Conservation (phyloP, 352 stramenopile genomes). For the Thalassiosira sp. region DNA sequence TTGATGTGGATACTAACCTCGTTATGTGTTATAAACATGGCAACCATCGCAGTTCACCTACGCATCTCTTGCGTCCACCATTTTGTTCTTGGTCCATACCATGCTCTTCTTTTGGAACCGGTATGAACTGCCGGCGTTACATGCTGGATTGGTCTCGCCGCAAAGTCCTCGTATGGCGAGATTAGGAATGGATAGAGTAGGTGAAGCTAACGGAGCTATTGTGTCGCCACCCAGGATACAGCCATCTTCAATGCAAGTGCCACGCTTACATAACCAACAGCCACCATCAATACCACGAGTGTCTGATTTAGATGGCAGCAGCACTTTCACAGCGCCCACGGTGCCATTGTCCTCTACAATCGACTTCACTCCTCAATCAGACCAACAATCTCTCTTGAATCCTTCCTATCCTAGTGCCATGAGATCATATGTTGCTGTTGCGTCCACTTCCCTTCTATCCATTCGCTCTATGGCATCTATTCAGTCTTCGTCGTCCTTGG, state of each 20-base stretch:
- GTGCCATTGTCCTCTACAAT: conserved; percentile 9
- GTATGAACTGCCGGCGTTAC: conserved; percentile 81
- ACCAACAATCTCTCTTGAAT: conserved; percentile 18
- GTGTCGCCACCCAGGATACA: conserved; percentile 1
- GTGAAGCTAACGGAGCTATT: conserved; percentile 1
- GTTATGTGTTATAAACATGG: not conserved
- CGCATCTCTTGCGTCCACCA: conserved; percentile 83
- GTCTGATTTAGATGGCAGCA: conserved; percentile 8
- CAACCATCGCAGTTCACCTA: conserved; percentile 84
- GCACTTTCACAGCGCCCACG: conserved; percentile 1
- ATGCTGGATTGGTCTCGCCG: conserved; percentile 60
- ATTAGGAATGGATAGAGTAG: conserved; percentile 4
- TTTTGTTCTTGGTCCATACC: conserved; percentile 82
- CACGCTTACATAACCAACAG: not conserved
- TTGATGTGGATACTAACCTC: not conserved
- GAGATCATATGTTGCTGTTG: conserved; percentile 35
- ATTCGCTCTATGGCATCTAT: conserved; percentile 47
- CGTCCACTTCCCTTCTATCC: conserved; percentile 43
- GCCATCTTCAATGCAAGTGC: not conserved
- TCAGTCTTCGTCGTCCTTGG: conserved; percentile 33
- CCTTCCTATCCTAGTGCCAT: conserved; percentile 21
- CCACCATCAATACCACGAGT: conserved; percentile 8
- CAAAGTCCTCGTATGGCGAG: conserved; percentile 64
- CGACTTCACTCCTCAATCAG: conserved; percentile 17
- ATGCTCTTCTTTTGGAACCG: conserved; percentile 86